Conservation (phyloP, 176 grass and related monocot genomes). For the Metroxylon sagu region DNA sequence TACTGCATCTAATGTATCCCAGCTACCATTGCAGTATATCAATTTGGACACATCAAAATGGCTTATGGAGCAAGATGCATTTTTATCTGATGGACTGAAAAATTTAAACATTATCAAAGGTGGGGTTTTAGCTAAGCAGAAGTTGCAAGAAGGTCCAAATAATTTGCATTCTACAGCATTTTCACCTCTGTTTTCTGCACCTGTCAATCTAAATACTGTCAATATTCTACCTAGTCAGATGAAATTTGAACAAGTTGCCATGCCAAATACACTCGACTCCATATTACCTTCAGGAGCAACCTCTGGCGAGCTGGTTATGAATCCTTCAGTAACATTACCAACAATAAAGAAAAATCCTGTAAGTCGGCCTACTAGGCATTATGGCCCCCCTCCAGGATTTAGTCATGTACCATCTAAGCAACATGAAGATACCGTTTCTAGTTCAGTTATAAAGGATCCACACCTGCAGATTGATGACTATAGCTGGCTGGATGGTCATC, state of each 20-base stretch:
- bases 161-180: slow-evolving; percentile 31
- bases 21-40: slow-evolving; percentile 23
- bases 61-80: slow-evolving; percentile 33
- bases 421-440: slow-evolving; percentile 40
- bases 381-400: slow-evolving; percentile 85
- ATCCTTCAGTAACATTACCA: slow-evolving; percentile 29
- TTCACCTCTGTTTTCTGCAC: slow-evolving; percentile 27
- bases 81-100: slow-evolving; percentile 43
- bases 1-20: background rate
- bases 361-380: slow-evolving; percentile 56
- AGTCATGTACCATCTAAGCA: slow-evolving; percentile 38
- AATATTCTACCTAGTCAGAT: slow-evolving; percentile 23
- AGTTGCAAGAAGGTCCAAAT: slow-evolving; percentile 28
- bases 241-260: slow-evolving; percentile 30
- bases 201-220: slow-evolving; percentile 20
- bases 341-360: slow-evolving; percentile 63
- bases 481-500: slow-evolving; percentile 57
- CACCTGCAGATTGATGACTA: slow-evolving; percentile 54
- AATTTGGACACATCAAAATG: slow-evolving; percentile 32
- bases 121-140: slow-evolving; percentile 40
- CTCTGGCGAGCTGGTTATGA: slow-evolving; percentile 30
- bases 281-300: slow-evolving; percentile 27
- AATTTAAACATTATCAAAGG: slow-evolving; percentile 48
- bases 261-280: slow-evolving; percentile 40
- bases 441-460: slow-evolving; percentile 20